Evolutionary conservation across 257 asterid species (phyloP).

Genomic region (Dorcoceras hygrometricum): DNA sequence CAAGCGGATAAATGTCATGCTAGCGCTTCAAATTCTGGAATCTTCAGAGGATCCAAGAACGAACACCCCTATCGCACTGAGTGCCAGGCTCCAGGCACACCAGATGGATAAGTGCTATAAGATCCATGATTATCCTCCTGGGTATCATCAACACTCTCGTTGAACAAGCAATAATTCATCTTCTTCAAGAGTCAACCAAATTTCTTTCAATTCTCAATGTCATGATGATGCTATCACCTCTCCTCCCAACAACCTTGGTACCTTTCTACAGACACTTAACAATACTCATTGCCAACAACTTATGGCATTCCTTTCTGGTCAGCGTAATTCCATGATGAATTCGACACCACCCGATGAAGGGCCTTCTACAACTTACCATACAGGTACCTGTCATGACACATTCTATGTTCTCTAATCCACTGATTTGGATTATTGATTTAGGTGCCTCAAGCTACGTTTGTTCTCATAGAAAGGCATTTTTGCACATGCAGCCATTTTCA

Average conservation of each 20-base stretch:
- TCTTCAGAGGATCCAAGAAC: too few relatives aligned
- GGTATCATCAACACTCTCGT: background rate
- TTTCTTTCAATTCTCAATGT: too few relatives aligned
- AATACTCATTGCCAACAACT: background rate
- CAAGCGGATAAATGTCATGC: too few relatives aligned
- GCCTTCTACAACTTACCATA: background rate
- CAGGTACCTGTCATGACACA: background rate
- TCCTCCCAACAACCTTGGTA: background rate
- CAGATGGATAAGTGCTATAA: too few relatives aligned
- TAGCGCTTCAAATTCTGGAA: accelerated
- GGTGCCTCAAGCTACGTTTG: background rate
- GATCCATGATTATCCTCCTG: background rate
- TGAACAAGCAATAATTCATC: background rate
- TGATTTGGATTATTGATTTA: background rate
- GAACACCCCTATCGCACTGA: background rate
- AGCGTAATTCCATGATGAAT: background rate
- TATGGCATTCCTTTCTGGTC: background rate
- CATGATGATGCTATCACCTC: accelerated
- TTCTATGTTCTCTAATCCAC: background rate
- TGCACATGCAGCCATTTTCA: too few relatives aligned
- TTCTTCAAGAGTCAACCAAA: background rate
- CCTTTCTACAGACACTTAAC: background rate
- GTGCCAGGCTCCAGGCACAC: background rate
- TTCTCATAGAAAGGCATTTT: too few relatives aligned
- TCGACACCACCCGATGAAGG: background rate